Percentiles rank a stretch among this genome's conserved stretches.
These are phyloP conservation scores for Coniochaeta prunicola DNA, from an alignment of 2,329 filamentous ascomycete genomes.

Conservation along the genomic window DNA sequence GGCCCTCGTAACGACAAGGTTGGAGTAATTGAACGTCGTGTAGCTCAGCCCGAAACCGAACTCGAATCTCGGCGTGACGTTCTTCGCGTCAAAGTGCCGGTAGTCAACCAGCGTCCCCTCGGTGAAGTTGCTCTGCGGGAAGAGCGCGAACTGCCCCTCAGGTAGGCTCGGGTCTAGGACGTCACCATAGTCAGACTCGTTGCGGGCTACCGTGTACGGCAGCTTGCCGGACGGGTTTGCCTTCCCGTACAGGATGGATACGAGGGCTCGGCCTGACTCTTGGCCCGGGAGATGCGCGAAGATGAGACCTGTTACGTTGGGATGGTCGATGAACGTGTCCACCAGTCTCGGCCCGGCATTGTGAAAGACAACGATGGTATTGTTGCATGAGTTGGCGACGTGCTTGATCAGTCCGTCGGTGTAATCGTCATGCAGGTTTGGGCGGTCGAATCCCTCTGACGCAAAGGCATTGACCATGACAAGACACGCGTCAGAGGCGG, in stretches of 20 bases:
- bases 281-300: slow-evolving; percentile 60
- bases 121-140: slow-evolving; percentile 43
- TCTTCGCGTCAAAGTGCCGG: slow-evolving; percentile 41
- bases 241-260: slow-evolving; percentile 50
- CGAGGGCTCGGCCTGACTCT: slow-evolving; percentile 49
- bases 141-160: slow-evolving; percentile 42
- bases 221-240: slow-evolving; percentile 50
- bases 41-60: slow-evolving; percentile 53
- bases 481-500: slow-evolving; percentile 55
- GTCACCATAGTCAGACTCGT: slow-evolving; percentile 46
- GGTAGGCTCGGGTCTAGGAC: slow-evolving; percentile 31
- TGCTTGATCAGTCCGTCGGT: slow-evolving; percentile 49
- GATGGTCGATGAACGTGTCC: slow-evolving; percentile 54
- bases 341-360: slow-evolving; percentile 55
- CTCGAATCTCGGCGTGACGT: slow-evolving; percentile 43
- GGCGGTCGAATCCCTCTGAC: slow-evolving; percentile 62
- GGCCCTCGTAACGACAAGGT: slow-evolving; percentile 27
- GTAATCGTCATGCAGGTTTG: slow-evolving; percentile 57
- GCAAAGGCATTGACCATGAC: slow-evolving; percentile 63
- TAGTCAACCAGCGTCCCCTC: slow-evolving; percentile 49
- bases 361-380: slow-evolving; percentile 58
- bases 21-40: slow-evolving; percentile 42
- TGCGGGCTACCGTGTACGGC: slow-evolving; percentile 53
- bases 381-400: slow-evolving; percentile 51
- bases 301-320: slow-evolving; percentile 57